phyloP scores from a whole-genome alignment of 768 basidiomycete genomes.

The Boletus rubescentipes region DNA sequence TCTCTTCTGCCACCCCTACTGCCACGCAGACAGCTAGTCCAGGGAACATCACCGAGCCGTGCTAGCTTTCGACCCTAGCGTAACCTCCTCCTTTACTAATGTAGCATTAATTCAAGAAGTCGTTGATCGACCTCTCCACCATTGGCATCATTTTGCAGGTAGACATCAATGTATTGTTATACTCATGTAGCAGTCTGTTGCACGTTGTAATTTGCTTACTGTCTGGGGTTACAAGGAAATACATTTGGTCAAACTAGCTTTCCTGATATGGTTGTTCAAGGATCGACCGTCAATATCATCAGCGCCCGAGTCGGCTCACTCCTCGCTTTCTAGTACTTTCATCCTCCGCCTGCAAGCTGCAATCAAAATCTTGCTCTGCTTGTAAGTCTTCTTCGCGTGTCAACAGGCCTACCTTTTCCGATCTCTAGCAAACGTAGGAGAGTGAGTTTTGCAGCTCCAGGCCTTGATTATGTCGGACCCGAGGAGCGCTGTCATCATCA shows the following conservation, averaged over 20 bases:
- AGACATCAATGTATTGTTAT: slow-evolving; percentile 12
- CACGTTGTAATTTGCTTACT: not conserved
- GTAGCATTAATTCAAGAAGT: not conserved
- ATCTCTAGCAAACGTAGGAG: too few relatives aligned
- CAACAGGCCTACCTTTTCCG: not conserved
- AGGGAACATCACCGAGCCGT: not conserved
- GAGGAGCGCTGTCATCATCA: slow-evolving; percentile 57
- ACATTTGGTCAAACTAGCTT: slow-evolving; percentile 3
- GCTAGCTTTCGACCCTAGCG: not conserved
- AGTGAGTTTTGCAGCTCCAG: slow-evolving; percentile 1
- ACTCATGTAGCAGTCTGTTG: slow-evolving; percentile 1
- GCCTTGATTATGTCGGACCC: slow-evolving; percentile 20
- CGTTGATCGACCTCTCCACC: slow-evolving; percentile 15
- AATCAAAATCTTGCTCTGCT: not conserved
- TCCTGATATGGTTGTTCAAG: slow-evolving; percentile 14
- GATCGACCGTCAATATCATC: slow-evolving; percentile 3
- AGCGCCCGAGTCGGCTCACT: not conserved
- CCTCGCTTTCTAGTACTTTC: not conserved
- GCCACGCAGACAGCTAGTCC: not conserved
- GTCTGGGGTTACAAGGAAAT: not conserved
- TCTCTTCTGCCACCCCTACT: not conserved
- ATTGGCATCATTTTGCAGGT: not conserved
- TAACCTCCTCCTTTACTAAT: not conserved
- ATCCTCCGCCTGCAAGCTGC: too few relatives aligned
- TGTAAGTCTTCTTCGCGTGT: slow-evolving; percentile 1